Evolutionary conservation across 164 flowering plant species (phyloP).

Genomic region (Cinnamomum chago): DNA sequence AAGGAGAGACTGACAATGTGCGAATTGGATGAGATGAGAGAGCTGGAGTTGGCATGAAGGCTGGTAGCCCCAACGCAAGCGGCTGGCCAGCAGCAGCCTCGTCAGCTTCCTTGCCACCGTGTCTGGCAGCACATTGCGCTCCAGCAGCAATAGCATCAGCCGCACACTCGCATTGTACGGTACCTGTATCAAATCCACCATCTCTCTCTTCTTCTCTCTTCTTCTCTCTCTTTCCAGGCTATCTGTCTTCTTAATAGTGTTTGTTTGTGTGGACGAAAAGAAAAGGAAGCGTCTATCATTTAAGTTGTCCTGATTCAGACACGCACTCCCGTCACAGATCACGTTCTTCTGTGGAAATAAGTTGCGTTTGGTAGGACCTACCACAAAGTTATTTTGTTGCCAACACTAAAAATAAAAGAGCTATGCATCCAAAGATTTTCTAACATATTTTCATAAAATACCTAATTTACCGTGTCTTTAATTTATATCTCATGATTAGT

Average conservation of each 20-base stretch:
- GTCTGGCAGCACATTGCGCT: constrained; percentile 76
- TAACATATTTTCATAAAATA: too few relatives aligned
- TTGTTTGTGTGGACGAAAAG: background rate
- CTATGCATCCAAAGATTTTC: too few relatives aligned
- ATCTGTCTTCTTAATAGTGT: too few relatives aligned
- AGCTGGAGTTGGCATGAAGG: constrained; percentile 63
- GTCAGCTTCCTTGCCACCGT: constrained; percentile 65
- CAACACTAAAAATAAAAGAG: too few relatives aligned
- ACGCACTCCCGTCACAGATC: too few relatives aligned
- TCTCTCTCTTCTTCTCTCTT: background rate
- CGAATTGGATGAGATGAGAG: constrained; percentile 59
- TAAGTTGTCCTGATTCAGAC: too few relatives aligned
- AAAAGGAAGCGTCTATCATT: background rate
- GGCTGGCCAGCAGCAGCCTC: constrained; percentile 55
- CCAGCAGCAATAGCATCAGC: constrained; percentile 52
- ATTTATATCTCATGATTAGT: too few relatives aligned
- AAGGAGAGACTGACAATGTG: constrained; percentile 36
- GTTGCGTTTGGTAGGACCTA: too few relatives aligned
- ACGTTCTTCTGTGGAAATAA: too few relatives aligned
- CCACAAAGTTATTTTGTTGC: too few relatives aligned
- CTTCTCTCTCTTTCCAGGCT: background rate
- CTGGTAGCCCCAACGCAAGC: constrained; percentile 75
- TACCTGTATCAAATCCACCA: constrained; percentile 44
- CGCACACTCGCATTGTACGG: constrained; percentile 67
- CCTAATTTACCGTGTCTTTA: too few relatives aligned